Conservation (phyloP, 768 basidiomycete genomes). For the Kondoa malvinella region DNA sequence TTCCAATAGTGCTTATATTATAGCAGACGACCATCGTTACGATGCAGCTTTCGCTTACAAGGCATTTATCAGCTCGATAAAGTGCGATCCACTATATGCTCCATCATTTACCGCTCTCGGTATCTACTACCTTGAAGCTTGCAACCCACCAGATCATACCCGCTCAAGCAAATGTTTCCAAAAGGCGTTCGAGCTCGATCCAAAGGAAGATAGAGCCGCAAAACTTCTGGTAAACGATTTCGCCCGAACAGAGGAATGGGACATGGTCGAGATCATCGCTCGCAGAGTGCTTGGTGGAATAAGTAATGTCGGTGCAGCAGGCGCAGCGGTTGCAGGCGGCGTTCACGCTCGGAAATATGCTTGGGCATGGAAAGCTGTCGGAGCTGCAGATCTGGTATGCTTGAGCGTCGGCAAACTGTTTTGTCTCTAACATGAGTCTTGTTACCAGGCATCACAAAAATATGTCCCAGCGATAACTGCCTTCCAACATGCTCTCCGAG, state of each 20-base stretch:
- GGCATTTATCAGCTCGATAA: slow-evolving; percentile 61
- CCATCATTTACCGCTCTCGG: slow-evolving; percentile 89
- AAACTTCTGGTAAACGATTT: slow-evolving; percentile 68
- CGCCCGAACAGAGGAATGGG: slow-evolving; percentile 86
- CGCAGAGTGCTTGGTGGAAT: slow-evolving; percentile 71
- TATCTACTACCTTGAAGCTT: slow-evolving; percentile 59
- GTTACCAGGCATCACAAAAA: slow-evolving; percentile 19
- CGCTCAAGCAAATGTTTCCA: slow-evolving; percentile 91
- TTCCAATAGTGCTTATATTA: too few species aligned
- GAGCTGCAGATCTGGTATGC: slow-evolving; percentile 73
- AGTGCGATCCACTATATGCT: slow-evolving; percentile 56
- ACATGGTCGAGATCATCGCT: slow-evolving; percentile 85
- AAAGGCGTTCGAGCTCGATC: slow-evolving; percentile 91
- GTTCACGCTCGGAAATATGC: slow-evolving; percentile 46
- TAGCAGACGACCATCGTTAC: slow-evolving; percentile 38
- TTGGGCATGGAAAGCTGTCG: slow-evolving; percentile 97
- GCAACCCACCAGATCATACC: slow-evolving; percentile 55
- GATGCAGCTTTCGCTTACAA: slow-evolving; percentile 49
- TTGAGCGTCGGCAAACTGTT: too few species aligned
- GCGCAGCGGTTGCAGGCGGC: slow-evolving; percentile 29
- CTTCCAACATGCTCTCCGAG: slow-evolving; percentile 24
- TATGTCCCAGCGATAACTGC: slow-evolving; percentile 24
- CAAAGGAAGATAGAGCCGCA: slow-evolving; percentile 71
- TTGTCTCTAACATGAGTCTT: not conserved
- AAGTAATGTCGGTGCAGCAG: slow-evolving; percentile 38